Evolutionary conservation across 306 rosid species (phyloP), one percentile per base, ranked within the genome.

Genomic region (Leucaena leucocephala): DNA sequence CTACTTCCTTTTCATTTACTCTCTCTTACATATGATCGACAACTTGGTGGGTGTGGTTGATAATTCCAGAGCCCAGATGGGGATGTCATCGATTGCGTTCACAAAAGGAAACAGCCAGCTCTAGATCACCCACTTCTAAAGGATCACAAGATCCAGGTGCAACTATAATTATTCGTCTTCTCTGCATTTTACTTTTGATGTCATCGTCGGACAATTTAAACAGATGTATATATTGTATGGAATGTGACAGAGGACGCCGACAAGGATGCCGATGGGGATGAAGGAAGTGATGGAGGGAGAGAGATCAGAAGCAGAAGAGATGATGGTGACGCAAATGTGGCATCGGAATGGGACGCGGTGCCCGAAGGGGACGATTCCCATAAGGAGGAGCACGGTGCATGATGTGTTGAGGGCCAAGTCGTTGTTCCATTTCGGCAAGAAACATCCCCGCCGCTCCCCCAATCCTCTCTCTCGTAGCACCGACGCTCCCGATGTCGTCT

Each of bases 341-440:
- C 96, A 91, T 73, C 76, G 57, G 74, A 95, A 95, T 40, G 94
- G 98, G 76, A 95, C 96, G 8, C 42, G 83, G 38, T 95, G 99
- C 70, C 97, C 97, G 0, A 86, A 79, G 68, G 98, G 98, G 27
- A 95, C 88, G n/a, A 84, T 95, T 74, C 97, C 99, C 0, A 79
- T 93, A 84, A 84, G 98, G 72, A 88, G 94, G 43, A 90, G 91
- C 85, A 76, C 82, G 5, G 85, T 83, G 78, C 46, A 85, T 14
- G 97, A 92, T 44, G 97, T 92, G 33, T 69, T 92, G 62, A 86
- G 98, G 85, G 87, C 94, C 5, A 95, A 91, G 87, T 95, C 98
- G 36, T 83, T 93, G 84, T 91, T 79, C 88, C 73, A 90, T 77
- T 95, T 82, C 22, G 99, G 98, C 0, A 95, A 87, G 96, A 95